phyloP scores from a whole-genome alignment of 2,329 filamentous ascomycete genomes.

The Periconia sp. region DNA sequence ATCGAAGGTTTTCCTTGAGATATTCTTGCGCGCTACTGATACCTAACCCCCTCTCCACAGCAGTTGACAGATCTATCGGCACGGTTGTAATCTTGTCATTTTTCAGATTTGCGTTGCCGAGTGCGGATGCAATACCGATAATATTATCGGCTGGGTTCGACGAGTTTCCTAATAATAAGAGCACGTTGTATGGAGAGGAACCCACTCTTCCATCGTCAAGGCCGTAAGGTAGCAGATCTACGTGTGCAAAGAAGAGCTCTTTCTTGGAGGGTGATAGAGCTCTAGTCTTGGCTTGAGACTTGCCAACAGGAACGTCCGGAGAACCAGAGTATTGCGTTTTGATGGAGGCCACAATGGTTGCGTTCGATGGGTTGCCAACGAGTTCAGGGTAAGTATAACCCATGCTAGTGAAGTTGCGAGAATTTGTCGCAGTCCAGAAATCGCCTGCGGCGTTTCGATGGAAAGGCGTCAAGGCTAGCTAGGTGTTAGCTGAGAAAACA shows the following conservation, averaged over 20 bases:
- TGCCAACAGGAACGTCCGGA: slow-evolving; percentile 4
- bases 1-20: slow-evolving; percentile 16
- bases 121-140: slow-evolving; percentile 9
- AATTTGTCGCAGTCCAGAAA: slow-evolving; percentile 20
- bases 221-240: slow-evolving; percentile 10
- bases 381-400: slow-evolving; percentile 27
- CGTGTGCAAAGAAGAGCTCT: slow-evolving; percentile 10
- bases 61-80: slow-evolving; percentile 10
- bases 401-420: slow-evolving; percentile 10
- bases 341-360: slow-evolving; percentile 12
- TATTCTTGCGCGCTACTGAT: slow-evolving; percentile 9
- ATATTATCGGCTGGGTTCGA: slow-evolving; percentile 5
- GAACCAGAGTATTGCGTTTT: slow-evolving; percentile 16
- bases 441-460: slow-evolving; percentile 18
- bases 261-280: slow-evolving; percentile 1
- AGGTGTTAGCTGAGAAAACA: not conserved
- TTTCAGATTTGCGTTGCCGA: slow-evolving; percentile 10
- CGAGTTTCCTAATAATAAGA: slow-evolving; percentile 15
- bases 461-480: slow-evolving; percentile 19
- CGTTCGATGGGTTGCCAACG: slow-evolving; percentile 9
- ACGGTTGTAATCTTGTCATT: slow-evolving; percentile 4
- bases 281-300: slow-evolving; percentile 2
- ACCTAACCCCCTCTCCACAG: slow-evolving; percentile 8
- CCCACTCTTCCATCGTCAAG: slow-evolving; percentile 11
- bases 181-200: slow-evolving; percentile 14